Percentiles rank a stretch among this genome's conserved stretches.
phyloP scores from a whole-genome alignment of 2,329 filamentous ascomycete species.

The Fusarium anthophilum region DNA sequence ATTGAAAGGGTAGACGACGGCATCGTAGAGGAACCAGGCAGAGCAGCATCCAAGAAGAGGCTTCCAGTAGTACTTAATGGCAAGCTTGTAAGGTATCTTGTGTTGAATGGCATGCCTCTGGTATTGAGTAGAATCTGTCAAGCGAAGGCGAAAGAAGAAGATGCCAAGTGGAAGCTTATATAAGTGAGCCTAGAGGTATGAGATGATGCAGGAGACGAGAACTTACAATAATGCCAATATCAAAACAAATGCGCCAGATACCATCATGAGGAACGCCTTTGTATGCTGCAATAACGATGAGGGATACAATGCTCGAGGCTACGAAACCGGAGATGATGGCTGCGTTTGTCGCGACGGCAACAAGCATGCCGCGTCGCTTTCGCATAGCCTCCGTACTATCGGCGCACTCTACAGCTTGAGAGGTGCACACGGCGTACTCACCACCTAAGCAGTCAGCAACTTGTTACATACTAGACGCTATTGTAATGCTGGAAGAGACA shows the following conservation, averaged over 20 bases:
- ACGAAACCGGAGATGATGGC: background rate
- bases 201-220: accelerated
- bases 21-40: slow-evolving; percentile 1
- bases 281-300: background rate
- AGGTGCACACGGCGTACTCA: background rate
- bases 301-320: background rate
- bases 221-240: background rate
- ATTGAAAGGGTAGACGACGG: background rate
- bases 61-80: background rate
- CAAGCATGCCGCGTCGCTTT: background rate
- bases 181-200: background rate
- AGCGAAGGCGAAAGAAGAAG: background rate
- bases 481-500: no score
- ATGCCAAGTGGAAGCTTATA: background rate
- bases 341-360: background rate
- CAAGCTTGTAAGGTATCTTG: background rate
- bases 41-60: background rate
- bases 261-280: background rate
- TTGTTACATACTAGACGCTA: background rate
- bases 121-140: background rate
- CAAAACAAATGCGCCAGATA: background rate
- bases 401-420: background rate
- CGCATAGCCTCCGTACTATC: background rate
- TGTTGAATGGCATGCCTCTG: background rate
- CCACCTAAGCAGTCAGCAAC: background rate